These are phyloP conservation scores for Daldinia caldariorum DNA, from an alignment of 495 filamentous ascomycete genomes.

Conservation along the genomic window DNA sequence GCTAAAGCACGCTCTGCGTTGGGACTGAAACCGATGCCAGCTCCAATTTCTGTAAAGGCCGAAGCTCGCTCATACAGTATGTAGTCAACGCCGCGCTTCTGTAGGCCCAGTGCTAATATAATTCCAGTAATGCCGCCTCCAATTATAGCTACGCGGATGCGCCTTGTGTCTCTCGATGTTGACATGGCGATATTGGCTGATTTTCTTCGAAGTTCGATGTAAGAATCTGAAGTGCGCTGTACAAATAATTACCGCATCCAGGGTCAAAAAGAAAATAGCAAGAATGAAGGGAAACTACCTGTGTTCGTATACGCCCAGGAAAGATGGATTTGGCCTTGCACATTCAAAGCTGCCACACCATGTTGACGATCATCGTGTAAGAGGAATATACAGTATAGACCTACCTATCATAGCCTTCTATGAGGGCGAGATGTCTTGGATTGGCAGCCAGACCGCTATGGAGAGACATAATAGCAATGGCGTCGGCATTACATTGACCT, in stretches of 20 bases:
- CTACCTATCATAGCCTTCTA: no score
- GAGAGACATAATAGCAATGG: no score
- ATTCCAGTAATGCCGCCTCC: conserved; percentile 71
- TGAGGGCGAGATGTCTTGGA: no score
- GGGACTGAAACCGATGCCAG: conserved; percentile 68
- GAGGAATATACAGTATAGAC: no score
- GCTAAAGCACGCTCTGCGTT: conserved; percentile 66
- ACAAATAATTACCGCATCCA: no score
- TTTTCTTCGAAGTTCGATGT: neutral
- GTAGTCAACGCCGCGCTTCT: conserved; percentile 59
- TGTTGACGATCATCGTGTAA: neutral
- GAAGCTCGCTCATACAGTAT: conserved; percentile 66
- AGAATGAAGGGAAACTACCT: no score
- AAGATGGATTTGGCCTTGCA: no score
- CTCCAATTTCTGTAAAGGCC: conserved; percentile 65
- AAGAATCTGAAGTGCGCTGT: neutral
- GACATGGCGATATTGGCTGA: conserved; percentile 7
- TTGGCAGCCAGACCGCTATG: no score
- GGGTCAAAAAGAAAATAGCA: no score
- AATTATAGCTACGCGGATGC: conserved; percentile 64
- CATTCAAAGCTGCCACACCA: neutral
- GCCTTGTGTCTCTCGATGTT: neutral
- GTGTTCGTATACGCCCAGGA: no score
- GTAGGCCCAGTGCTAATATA: conserved; percentile 63
- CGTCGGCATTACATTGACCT: neutral